These are phyloP conservation scores for Fusarium tuaranense DNA, from an alignment of 2,329 filamentous ascomycete species.

Conservation along the genomic window DNA sequence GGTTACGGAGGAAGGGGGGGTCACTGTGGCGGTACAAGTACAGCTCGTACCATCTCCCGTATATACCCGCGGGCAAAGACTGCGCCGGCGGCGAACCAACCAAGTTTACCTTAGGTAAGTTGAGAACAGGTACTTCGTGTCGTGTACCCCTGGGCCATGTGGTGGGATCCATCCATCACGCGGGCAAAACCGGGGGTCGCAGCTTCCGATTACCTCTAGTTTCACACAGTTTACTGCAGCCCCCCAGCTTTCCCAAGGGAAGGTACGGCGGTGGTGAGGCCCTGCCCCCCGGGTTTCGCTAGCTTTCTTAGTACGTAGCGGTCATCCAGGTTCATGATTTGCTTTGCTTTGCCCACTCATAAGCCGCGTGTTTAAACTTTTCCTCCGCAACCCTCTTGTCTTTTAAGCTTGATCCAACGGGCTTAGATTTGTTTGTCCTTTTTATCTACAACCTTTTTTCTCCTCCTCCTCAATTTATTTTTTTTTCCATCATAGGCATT, in stretches of 20 bases:
- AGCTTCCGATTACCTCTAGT: conserved; percentile 29
- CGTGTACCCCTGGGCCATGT: conserved; percentile 8
- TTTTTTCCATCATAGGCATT: neutral
- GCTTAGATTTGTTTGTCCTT: neutral
- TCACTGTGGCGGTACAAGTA: neutral
- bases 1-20: neutral
- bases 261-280: conserved; percentile 10
- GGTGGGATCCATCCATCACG: conserved; percentile 20
- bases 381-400: conserved; percentile 32
- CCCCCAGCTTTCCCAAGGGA: conserved; percentile 32
- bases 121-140: conserved; percentile 1
- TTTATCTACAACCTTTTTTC: neutral
- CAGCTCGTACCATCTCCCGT: conserved; percentile 9
- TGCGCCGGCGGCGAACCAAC: conserved; percentile 7
- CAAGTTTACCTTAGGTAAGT: neutral
- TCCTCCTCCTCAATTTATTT: neutral
- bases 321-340: conserved; percentile 14
- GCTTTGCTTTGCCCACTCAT: neutral
- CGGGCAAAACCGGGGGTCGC: conserved; percentile 44
- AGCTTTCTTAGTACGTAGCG: neutral
- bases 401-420: conserved; percentile 9
- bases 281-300: conserved; percentile 12
- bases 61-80: conserved; percentile 1
- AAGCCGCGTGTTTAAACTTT: conserved; percentile 13
- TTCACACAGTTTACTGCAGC: conserved; percentile 1